A percentile compares a stretch with the other conserved stretches of the same genome.
Evolutionary conservation across 2,329 filamentous ascomycete genomes (phyloP).

Genomic region (Alternaria consortialis): DNA sequence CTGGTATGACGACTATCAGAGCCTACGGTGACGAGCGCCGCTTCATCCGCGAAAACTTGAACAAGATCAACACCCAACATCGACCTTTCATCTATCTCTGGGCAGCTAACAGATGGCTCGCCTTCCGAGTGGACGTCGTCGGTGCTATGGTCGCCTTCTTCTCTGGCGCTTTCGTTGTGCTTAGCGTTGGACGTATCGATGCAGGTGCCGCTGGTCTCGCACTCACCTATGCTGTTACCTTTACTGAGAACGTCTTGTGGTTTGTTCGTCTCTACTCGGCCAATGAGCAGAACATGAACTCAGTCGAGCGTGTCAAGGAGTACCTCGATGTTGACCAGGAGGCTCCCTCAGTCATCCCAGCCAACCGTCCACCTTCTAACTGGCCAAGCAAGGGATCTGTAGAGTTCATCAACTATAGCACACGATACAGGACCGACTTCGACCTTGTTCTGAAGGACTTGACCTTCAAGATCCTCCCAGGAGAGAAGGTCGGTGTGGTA

Average conservation of each 20-base stretch:
- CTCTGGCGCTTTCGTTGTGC: conserved; percentile 87
- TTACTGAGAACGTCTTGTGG: conserved; percentile 97
- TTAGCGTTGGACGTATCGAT: conserved; percentile 83
- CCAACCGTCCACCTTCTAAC: conserved; percentile 76
- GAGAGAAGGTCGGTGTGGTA: conserved; percentile 95
- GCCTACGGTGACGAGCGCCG: conserved; percentile 94
- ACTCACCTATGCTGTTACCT: conserved; percentile 93
- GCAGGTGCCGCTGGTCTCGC: conserved; percentile 92
- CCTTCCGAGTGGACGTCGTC: conserved; percentile 88
- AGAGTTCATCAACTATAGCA: conserved; percentile 88
- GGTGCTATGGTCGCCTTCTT: conserved; percentile 94
- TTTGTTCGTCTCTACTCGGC: conserved; percentile 91
- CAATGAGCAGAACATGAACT: conserved; percentile 99
- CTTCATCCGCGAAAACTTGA: conserved; percentile 91
- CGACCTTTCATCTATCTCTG: conserved; percentile 96
- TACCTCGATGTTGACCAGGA: conserved; percentile 97
- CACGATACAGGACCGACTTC: conserved; percentile 85
- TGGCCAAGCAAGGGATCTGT: conserved; percentile 90
- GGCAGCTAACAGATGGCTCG: conserved; percentile 96
- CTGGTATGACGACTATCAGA: conserved; percentile 94
- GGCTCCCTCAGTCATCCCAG: conserved; percentile 77
- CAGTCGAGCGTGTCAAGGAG: conserved; percentile 95
- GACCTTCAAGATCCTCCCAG: conserved; percentile 83
- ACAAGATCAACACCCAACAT: conserved; percentile 87
- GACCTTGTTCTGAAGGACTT: conserved; percentile 86